Percentiles rank a stretch among this genome's conserved stretches.
Evolutionary conservation across 208 protist species (phyloP).

Genomic region (Lotmaria passim): DNA sequence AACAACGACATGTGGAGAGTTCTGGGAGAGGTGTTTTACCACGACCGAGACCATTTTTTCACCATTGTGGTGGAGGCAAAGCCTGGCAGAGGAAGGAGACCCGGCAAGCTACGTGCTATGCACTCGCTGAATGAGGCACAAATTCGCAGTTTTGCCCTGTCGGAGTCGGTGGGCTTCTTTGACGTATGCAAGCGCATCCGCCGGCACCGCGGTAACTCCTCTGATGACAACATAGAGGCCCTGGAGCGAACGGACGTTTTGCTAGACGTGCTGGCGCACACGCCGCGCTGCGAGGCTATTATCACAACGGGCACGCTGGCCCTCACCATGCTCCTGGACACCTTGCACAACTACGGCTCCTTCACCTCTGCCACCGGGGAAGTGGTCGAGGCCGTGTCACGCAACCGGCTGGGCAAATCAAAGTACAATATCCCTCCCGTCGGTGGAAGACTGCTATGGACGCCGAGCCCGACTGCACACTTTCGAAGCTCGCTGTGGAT

Average conservation of each 20-base stretch:
- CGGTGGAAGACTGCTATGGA: constrained; percentile 17
- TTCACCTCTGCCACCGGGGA: constrained; percentile 6
- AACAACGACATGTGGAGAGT: constrained; percentile 50
- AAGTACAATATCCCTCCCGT: constrained; percentile 16
- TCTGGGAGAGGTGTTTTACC: constrained; percentile 34
- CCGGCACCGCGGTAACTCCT: constrained; percentile 24
- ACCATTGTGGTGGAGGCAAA: background rate
- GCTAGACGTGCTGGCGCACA: constrained; percentile 18
- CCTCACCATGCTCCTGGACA: constrained; percentile 27
- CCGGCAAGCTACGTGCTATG: background rate
- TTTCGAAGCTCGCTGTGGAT: constrained; percentile 17
- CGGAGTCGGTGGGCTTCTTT: constrained; percentile 31
- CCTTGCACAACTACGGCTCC: constrained; percentile 2
- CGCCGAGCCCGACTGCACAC: background rate
- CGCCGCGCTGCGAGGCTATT: constrained; percentile 32
- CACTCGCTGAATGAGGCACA: constrained; percentile 15
- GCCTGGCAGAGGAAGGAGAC: background rate
- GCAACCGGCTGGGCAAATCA: constrained; percentile 7
- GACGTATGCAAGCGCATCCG: constrained; percentile 26
- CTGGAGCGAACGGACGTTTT: constrained; percentile 26
- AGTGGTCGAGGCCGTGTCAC: constrained; percentile 1
- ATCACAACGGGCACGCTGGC: constrained; percentile 41
- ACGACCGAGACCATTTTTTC: constrained; percentile 29
- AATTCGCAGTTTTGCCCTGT: constrained; percentile 17
- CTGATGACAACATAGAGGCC: constrained; percentile 33